Base-by-base conservation (phyloP, 495 filamentous ascomycete genomes). In the Gamarada debralockiae region DNA sequence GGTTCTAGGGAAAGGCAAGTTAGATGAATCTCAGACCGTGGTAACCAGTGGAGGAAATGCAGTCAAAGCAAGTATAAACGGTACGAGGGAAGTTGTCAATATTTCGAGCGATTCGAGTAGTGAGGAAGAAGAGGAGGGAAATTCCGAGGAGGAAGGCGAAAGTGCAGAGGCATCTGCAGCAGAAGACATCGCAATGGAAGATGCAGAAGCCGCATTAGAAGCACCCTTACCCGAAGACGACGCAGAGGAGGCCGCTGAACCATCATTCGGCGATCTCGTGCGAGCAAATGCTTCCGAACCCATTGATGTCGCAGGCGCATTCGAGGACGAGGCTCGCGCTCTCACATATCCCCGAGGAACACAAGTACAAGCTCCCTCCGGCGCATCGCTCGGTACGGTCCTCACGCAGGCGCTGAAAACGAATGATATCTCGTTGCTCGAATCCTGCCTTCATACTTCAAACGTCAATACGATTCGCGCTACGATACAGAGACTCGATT, bases 351-450 rank as follows among this genome's bases (percentile, higher is more conserved):
- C 57, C 20, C 31, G 51, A 45, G 25, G 41, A 50, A 18, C 42
- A 15, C 50, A 58, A 40, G 70, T 75, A 55, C 76, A 77, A 57
- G 75, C 85, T 22, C 84, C 89, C 10, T 83, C 79, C n/a, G 82
- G 84, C 45, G 81, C 87, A 38, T 96, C 93, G 1, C 77, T 98
- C 21, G 84, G 86, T 9, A 95, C 90, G 3, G 89, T 96, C 8
- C 83, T 98, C 57, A 84, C 91, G 15, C 93, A 97, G 63, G 88
- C 93, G 3, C 86, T 98, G 37, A 84, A 85, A 64, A 97, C 91
- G 23, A 92, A 96, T 69, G 93, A 98, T 69, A 73, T 73, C 46
- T 80, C 80, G 39, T 85, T 97, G 50, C 84, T 98, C 49, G 92
- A 97, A 69, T 90, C 89, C 1, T 97, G 92, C 67, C 84, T 98